Evolutionary conservation across 805 yeast genomes (phyloP), one percentile per base, ranked within the genome.

Genomic region (Groenewaldozyma salmanticensis): DNA sequence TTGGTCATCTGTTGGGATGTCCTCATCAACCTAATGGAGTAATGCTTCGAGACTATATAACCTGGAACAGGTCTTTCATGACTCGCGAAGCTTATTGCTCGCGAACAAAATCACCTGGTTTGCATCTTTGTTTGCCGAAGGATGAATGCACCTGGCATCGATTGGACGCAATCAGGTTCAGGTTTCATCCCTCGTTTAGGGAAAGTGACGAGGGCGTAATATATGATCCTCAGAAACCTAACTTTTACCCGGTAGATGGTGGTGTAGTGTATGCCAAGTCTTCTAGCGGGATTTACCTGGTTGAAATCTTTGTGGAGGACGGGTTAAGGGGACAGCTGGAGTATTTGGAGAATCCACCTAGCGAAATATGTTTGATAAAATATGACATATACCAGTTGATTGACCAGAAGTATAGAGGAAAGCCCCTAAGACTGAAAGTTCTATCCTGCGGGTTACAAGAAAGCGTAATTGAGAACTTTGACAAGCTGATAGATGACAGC

Each of bases 21-120:
- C 96, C 97, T 0, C 97, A 90, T 61, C 92, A 87, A 59, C 82
- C 79, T 11, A 66, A 71, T 49, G 97, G 97, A 16, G 81, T 90
- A 21, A 92, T 90, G 97, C 62, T 86, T 31, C 69, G 96, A 43
- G 95, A 82, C 43, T 92, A 88, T 57, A 68, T 78, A 17, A 75
- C 79, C 44, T 74, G 86, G 70, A 82, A 87, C 59, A 70, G 97
- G 43, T 75, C 85, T 7, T 92, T 87, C 55, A 67, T 80, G 64
- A 76, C 94, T 0, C 66, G 77, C 44, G 96, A 87, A 56, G 64
- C 65, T 1, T 79, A 34, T 65, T 71, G 55, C 46, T 37, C 53
- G 4, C 43, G 64, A 17, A 53, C 52, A 24, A 51, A 55, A 9
- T 57, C 63, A 24, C 81, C 74, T 16, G 55, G 55, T 4, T 33